Percentiles rank a stretch among this genome's conserved stretches.
phyloP scores from a whole-genome alignment of 169 alveolate genomes.

The Condylostoma magnum region DNA sequence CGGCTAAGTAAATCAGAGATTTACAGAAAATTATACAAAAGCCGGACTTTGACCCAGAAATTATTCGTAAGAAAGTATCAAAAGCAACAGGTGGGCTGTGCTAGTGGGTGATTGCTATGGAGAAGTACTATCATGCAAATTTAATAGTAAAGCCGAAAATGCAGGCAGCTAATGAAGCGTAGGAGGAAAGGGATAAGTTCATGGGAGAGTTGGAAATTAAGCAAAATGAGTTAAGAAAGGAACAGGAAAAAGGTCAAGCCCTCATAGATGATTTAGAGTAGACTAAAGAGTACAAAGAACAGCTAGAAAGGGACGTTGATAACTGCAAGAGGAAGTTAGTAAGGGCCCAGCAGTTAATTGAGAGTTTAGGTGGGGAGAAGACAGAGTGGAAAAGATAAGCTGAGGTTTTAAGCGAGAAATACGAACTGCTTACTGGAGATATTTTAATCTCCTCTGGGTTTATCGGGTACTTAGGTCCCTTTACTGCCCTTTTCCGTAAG shows the following conservation, averaged over 20 bases:
- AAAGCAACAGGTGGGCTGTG: constrained; percentile 68
- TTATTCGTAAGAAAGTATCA: constrained; percentile 65
- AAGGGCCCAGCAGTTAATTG: constrained; percentile 85
- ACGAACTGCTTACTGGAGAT: constrained; percentile 84
- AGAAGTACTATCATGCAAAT: constrained; percentile 58
- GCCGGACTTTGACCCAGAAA: constrained; percentile 57
- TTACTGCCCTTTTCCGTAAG: constrained; percentile 78
- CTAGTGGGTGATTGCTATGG: constrained; percentile 66
- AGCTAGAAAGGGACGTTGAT: constrained; percentile 65
- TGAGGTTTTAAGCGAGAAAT: constrained; percentile 63
- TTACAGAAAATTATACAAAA: constrained; percentile 67
- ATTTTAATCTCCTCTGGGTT: constrained; percentile 84
- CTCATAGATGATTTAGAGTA: constrained; percentile 65
- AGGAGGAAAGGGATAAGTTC: constrained; percentile 58
- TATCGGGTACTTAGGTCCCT: constrained; percentile 90
- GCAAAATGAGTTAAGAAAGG: constrained; percentile 71
- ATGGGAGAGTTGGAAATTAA: constrained; percentile 66
- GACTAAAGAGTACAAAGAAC: constrained; percentile 44
- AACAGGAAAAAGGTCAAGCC: constrained; percentile 66
- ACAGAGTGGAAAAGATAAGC: constrained; percentile 87
- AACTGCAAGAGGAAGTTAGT: constrained; percentile 78
- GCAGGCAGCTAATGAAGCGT: constrained; percentile 42
- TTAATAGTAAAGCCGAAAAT: constrained; percentile 54
- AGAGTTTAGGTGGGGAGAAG: constrained; percentile 88
- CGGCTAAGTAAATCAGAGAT: constrained; percentile 66